phyloP scores from a whole-genome alignment of 225 moss, liverwort and hornwort species.

The Bryoerythrophyllum caledonicum region DNA sequence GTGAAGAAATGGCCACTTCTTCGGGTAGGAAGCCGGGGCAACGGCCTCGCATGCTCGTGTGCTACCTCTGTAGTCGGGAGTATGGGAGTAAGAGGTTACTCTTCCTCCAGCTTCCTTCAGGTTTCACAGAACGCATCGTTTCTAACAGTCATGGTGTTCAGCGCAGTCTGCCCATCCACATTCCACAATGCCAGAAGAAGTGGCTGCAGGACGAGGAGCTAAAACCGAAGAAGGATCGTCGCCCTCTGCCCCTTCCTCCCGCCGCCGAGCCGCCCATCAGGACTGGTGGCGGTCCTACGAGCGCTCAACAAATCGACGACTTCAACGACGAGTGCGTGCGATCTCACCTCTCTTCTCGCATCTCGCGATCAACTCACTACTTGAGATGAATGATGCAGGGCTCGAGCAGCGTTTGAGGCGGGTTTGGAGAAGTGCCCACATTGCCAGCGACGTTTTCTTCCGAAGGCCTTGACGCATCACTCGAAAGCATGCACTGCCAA shows the following conservation, averaged over 20 bases:
- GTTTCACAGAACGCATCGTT: not conserved
- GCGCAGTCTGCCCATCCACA: conserved; percentile 68
- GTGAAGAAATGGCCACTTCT: conserved; percentile 31
- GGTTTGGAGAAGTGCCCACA: conserved; percentile 58
- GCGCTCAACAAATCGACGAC: conserved; percentile 46
- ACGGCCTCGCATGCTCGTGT: conserved; percentile 67
- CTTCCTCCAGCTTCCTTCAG: not conserved
- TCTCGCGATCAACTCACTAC: not conserved
- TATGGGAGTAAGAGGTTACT: conserved; percentile 75
- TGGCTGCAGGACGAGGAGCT: conserved; percentile 65
- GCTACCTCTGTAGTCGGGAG: conserved; percentile 72
- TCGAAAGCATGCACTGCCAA: conserved; percentile 56
- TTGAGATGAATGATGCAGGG: conserved; percentile 37
- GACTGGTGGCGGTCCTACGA: conserved; percentile 12
- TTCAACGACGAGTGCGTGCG: conserved; percentile 62
- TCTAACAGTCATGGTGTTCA: conserved; percentile 23
- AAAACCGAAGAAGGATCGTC: conserved; percentile 61
- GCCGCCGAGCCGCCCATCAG: conserved; percentile 39
- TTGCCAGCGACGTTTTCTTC: conserved; percentile 61
- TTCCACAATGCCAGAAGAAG: conserved; percentile 72
- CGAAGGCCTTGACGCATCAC: conserved; percentile 59
- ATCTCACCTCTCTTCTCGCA: not conserved
- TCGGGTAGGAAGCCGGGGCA: conserved; percentile 25
- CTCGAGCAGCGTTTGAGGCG: conserved; percentile 59
- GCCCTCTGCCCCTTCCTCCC: conserved; percentile 56